Base-by-base conservation (phyloP, 2,329 filamentous ascomycete genomes). In the Cadophora sp. region DNA sequence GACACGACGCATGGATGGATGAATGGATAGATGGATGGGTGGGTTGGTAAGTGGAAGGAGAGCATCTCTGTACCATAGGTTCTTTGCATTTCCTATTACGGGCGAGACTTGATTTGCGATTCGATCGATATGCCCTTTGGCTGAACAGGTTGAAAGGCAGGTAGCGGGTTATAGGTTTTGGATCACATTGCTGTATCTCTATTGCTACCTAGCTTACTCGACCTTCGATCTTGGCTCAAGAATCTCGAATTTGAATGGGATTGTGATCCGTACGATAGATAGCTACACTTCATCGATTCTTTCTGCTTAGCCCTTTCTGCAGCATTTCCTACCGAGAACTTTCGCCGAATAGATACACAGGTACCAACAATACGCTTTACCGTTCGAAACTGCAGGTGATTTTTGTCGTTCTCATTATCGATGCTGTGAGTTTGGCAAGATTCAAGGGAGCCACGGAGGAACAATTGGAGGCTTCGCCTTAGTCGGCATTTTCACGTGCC, bases 61-160 rank as follows among this genome's bases (percentile, higher is more conserved):
- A 53, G 14, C 50, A 55, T 55, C 51, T 19, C 26, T 60, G 56
- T 60, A 60, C 56, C 56, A 60, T 60, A 60, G 31, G 11, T 60
- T 43, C 14, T 43, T 40, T 43, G 31, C 56, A 22, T 27, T 60
- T 60, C 22, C 56, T 22, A 26, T 9, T 26, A 12, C 34, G 31
- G 26, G 37, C 26, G 59, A 46, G 34, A 29, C 37, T 27, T n/a
- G 1, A 19, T 31, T 48, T 29, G 6, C n/a, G 50, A 26, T 51
- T 24, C 27, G 7, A 12, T 37, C 29, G 60, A 24, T 51, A 37
- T 46, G n/a, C 34, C 34, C 34, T 37, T 12, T 37, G 34, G 34
- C 34, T 37, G 34, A 12, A 37, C 19, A 19, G 34, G 19, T 34
- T 22, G 40, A 37, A 24, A 26, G 59, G 22, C 16, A 14, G 40